These are phyloP conservation scores for Blastobotrys buckinghamii DNA, from an alignment of 1,139 yeast genomes.

Conservation along the genomic window DNA sequence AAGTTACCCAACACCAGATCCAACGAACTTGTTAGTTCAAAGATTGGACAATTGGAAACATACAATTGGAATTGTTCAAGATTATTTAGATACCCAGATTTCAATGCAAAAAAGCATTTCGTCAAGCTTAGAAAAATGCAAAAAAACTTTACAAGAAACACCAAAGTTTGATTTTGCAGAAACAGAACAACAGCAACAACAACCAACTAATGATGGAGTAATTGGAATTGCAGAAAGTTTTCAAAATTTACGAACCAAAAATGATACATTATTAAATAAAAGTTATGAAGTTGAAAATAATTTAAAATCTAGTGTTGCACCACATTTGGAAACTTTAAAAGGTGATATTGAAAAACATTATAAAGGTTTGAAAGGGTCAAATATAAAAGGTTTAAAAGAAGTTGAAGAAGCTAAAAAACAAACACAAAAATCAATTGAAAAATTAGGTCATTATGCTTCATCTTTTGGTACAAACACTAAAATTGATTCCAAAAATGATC, in stretches of 20 bases:
- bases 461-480: constrained; percentile 24
- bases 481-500: constrained; percentile 41
- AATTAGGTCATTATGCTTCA: constrained; percentile 31
- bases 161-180: constrained; percentile 29
- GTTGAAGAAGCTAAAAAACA: constrained; percentile 33
- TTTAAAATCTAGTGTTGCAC: constrained; percentile 30
- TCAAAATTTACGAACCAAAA: constrained; percentile 27
- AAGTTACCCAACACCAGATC: constrained; percentile 28
- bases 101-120: constrained; percentile 27
- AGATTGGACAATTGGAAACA: constrained; percentile 37
- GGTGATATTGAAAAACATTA: constrained; percentile 38
- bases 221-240: constrained; percentile 35
- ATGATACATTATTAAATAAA: constrained; percentile 33
- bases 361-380: constrained; percentile 35
- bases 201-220: not conserved
- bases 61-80: constrained; percentile 29
- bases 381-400: constrained; percentile 35
- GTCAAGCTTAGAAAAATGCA: constrained; percentile 31
- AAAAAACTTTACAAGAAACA: constrained; percentile 30
- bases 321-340: constrained; percentile 32
- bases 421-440: constrained; percentile 36
- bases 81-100: constrained; percentile 28
- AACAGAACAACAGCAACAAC: not conserved
- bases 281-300: constrained; percentile 31
- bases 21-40: constrained; percentile 31